Base-by-base conservation (phyloP, 1,139 yeast species). In the Magnusiomyces starmeri region DNA sequence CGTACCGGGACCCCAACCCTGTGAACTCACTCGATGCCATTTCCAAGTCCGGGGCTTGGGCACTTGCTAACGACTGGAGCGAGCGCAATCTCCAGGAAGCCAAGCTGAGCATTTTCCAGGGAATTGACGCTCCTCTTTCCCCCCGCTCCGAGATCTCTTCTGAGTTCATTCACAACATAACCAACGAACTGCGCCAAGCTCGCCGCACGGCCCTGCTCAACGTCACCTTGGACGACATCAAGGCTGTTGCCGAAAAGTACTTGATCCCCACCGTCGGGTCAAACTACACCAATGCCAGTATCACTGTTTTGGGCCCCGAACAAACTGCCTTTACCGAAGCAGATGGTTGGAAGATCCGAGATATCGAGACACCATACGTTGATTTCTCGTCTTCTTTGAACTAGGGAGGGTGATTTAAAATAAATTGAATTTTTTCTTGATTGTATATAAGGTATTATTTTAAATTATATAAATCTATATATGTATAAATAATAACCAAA, bases 1-100 rank as follows among this genome's bases (percentile, higher is more conserved):
- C 97, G 0, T 92, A 92, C 70, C 78, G 98, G 61, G 98, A 92
- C 68, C 98, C 98, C 18, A 83, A 87, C 57, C 88, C 97, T 0
- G 65, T 77, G 40, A 78, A 79, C 57, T 84, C 96, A 2, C 68
- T 88, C 16, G 70, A 74, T 6, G 77, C 84, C 1, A 85, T 86
- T 65, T 68, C 71, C 22, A 70, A 74, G n/a, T 76, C 88, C 2
- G 82, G 82, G 8, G 62, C 67, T 8, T 76, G 78, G 68, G 86
- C 87, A 0, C 59, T 76, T 20, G 68, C 73, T n/a, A 75, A 76
- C 46, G 70, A 73, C 43, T 72, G 81, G 72, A 74, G 76, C 7
- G 75, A 73, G 0, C 71, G 75, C 25, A 96, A 88, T 59, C 71
- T 92, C 46, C 87, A 86, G 59, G 96, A 89, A 62, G 96, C 97